Base-by-base conservation (phyloP, 768 basidiomycete genomes). In the Hebeloma cylindrosporum region DNA sequence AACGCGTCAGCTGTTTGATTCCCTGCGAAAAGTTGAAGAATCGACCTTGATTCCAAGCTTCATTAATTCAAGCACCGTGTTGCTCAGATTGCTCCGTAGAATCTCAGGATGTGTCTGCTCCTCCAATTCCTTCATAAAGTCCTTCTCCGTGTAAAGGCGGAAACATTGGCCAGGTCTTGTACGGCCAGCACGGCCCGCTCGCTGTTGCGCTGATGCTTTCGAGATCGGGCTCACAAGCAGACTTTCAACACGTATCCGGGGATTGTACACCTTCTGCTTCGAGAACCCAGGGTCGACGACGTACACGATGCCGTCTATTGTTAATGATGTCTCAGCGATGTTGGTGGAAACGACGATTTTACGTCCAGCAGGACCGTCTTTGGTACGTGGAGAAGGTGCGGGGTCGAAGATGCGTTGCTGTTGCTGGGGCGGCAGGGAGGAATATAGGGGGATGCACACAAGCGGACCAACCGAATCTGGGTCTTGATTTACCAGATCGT, bases 231-330 rank as follows among this genome's bases (percentile, higher is more conserved):
- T 85, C 32, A 98, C 94, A 13, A 97, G 70, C 42, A 99, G 71
- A 49, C 85, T 88, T 70, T 99, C 95, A 14, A 98, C 95, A 35
- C 95, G 84, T 48, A 97, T 96, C 22, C 95, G 80, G 0, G 95
- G 96, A 63, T 97, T 98, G 72, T 98, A 99, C 37, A 98, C 87
- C 61, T 95, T 97, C 67, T 97, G 95, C 67, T 99, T 95, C 25
- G 88, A 93, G 70, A 98, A 96, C 1, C 93, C 94, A 0, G 94
- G 92, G 60, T 97, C 95, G 34, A 97, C 93, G 45, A 97, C 95
- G 57, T 98, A 99, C n/a, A 99, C 94, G 57, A 99, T 97, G 16
- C 95, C 95, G 54, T 99, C 95, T 46, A 99, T 98, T 2, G 95
- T 99, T 31, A 98, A 69, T 2, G 93, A 95, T 2, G 95, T 98